phyloP scores from a whole-genome alignment of 495 filamentous ascomycete genomes.

The Daldinia bambusicola region DNA sequence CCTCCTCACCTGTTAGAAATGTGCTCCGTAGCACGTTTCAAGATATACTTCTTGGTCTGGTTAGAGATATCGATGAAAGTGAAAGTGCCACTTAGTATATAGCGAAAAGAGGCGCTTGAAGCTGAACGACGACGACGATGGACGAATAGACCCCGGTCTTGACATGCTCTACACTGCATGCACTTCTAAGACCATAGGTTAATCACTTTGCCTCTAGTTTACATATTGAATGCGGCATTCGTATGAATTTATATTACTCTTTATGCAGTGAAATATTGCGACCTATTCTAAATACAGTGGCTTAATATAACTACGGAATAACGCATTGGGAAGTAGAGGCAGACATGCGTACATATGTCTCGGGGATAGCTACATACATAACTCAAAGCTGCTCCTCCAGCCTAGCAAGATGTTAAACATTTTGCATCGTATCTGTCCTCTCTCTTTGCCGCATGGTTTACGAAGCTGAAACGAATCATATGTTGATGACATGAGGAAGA shows the following conservation, averaged over 20 bases:
- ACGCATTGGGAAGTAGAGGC: not conserved
- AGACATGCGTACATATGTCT: not conserved
- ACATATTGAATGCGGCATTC: conserved; percentile 12
- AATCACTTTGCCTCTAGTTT: conserved; percentile 28
- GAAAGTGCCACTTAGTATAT: not conserved
- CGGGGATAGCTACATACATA: not conserved
- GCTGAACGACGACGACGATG: not conserved
- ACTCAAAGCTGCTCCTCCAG: not conserved
- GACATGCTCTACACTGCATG: conserved; percentile 20
- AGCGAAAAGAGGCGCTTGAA: not conserved
- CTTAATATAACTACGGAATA: not conserved
- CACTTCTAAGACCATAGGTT: conserved; percentile 7
- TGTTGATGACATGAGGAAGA: conserved; percentile 8
- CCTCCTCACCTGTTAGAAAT: not conserved
- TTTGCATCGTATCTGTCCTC: not conserved
- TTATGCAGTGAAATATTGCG: conserved; percentile 5
- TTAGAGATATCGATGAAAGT: not conserved
- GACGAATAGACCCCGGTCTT: conserved; percentile 29
- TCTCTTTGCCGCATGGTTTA: not conserved
- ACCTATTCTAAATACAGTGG: not conserved
- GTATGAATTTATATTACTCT: conserved; percentile 16
- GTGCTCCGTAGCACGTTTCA: not conserved
- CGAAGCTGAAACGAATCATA: conserved; percentile 19
- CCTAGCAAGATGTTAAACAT: not conserved
- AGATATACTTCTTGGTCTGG: not conserved